Evolutionary conservation across 352 stramenopile genomes (phyloP), one percentile per base, ranked within the genome.

Genomic region (Phytophthora aleatoria): DNA sequence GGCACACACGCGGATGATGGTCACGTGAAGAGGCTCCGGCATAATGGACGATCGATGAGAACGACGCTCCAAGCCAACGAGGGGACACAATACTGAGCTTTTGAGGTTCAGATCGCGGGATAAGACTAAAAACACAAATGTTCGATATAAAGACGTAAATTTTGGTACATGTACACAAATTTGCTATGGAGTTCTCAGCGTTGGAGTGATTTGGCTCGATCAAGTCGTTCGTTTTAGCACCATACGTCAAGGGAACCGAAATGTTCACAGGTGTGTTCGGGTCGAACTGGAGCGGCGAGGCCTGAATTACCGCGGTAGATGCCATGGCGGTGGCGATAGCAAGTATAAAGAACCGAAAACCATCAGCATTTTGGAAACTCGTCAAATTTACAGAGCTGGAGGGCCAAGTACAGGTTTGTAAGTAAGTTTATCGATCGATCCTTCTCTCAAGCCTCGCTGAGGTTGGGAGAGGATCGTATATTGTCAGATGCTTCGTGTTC

Each of bases 1-100:
- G 3, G 78, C 78, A 28, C 66, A 52, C 4, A 75, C 60, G n/a
- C 72, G 74, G 16, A 87, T 64, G 24, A 74, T 55, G 24, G 67
- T 65, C 56, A 83, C 67, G 24, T 61, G 26, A 3, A 59, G 69
- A 11, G 50, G 12, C 3, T 68, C 61, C 6, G 70, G 26, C 71
- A 78, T 83, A 11, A 16, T 47, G 11, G 38, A 43, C 12, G 42
- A 49, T 27, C 16, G 3, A 28, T 16, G 30, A 12, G 33, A 38
- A 38, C 33, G 33, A 38, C 7, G 30, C 30, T 35, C 30, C 30
- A 35, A 8, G 47, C 42, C 20, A 20, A 20, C 20, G 20, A 20
- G 20, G 0, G 20, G 20, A 20, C 20, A 20, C 20, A 20, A 1
- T 20, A 20, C 20, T 20, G 20, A 20, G 20, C 20, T 20, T 20